Base-by-base conservation (phyloP, 495 filamentous ascomycete genomes). In the Cladorrhinum samala region DNA sequence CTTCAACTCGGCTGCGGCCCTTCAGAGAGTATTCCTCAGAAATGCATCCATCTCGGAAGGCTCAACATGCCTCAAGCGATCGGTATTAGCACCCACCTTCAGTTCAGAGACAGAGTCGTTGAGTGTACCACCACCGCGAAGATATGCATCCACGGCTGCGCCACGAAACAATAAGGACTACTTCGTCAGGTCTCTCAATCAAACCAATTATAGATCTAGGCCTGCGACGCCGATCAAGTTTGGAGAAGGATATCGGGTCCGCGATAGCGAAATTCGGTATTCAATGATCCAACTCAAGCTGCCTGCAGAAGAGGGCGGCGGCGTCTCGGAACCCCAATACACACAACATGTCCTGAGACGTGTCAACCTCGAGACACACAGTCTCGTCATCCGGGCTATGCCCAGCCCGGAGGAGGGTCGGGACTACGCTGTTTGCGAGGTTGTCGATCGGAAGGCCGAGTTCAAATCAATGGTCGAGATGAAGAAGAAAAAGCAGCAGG, bases 361-460 rank as follows among this genome's bases (percentile, higher is more conserved):
- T 0, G 66, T 88, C 36, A 65, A 85, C 54, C 73, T 66, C 19
- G 53, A 63, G 8, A 68, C 70, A 0, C 62, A 85, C 53, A 78
- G 73, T 39, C 74, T 93, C 8, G 56, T 86, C 1, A 76, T 84
- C 63, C 74, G 92, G 1, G 67, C 75, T 1, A 60, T 71, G 1
- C 64, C 65, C 2, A 39, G 48, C n/a, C 18, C 45, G 14, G 25
- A 49, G 9, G 25, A 33, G 43, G 53, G 52, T 2, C 58, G 52
- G 4, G 14, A 37, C 11, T 64, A 57, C 1, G 79, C 88, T 0
- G 75, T 90, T 37, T 91, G 87, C 76, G 85, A 81, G 55, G 72
- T 91, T 47, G 50, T 84, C 49, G 75, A 82, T 59, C 78, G 17
- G 25, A n/a, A 9, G 9, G 46, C 19, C 9, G 46, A 49, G 25